phyloP scores from a whole-genome alignment of 2,329 filamentous ascomycete genomes.

The Didymella keratinophila region DNA sequence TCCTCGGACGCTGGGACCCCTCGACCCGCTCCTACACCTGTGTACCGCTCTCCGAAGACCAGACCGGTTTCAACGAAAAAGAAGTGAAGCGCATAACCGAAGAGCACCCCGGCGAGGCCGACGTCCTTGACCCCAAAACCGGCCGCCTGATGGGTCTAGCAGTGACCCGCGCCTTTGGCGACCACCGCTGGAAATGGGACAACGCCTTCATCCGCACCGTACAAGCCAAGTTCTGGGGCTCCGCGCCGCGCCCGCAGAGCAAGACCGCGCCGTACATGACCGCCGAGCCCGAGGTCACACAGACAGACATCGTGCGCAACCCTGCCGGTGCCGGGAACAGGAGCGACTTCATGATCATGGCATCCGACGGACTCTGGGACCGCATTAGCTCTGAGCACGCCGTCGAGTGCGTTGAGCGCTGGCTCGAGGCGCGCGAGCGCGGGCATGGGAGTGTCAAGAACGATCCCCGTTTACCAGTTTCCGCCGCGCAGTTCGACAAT shows the following conservation, averaged over 20 bases:
- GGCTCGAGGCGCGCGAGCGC: conserved; percentile 56
- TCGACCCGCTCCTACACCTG: conserved; percentile 58
- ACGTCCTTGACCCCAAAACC: conserved; percentile 60
- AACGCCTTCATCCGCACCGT: conserved; percentile 57
- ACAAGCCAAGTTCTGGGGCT: conserved; percentile 60
- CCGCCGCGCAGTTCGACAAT: conserved; percentile 19
- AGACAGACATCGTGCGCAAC: conserved; percentile 58
- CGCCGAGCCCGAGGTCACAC: conserved; percentile 70
- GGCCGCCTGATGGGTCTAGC: conserved; percentile 69
- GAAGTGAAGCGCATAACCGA: conserved; percentile 64
- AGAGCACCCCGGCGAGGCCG: conserved; percentile 69
- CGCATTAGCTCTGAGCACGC: conserved; percentile 64
- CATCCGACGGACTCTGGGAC: conserved; percentile 73
- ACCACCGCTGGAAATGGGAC: conserved; percentile 73
- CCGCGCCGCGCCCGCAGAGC: conserved; percentile 54
- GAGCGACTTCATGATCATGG: conserved; percentile 69
- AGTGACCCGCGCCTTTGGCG: conserved; percentile 72
- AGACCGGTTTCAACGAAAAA: conserved; percentile 68
- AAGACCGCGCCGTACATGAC: conserved; percentile 72
- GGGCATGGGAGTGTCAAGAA: conserved; percentile 27
- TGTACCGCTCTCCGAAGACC: conserved; percentile 67
- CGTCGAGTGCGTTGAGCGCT: conserved; percentile 65
- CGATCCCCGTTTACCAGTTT: conserved; percentile 26
- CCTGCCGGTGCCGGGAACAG: conserved; percentile 27
- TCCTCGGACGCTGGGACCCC: conserved; percentile 63